Evolutionary conservation across 148 eudicot genomes (phyloP), one percentile per base, ranked within the genome.

Genomic region (Nepenthes gracilis): DNA sequence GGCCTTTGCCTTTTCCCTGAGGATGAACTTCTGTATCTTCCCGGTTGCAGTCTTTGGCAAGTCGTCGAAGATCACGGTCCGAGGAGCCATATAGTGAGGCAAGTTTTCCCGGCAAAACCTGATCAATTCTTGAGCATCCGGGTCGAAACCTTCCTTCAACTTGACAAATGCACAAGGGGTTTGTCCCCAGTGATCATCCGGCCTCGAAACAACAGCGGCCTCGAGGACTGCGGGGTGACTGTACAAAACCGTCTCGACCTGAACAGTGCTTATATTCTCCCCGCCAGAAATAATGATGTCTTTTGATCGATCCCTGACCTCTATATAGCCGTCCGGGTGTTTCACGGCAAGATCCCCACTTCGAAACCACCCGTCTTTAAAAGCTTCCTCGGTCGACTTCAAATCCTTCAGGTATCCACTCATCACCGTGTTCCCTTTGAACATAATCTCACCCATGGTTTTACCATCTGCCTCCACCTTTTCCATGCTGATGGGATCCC

Each of bases 391-490:
- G 23, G 82, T 81, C 8, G 86, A 84, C 47, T 74, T 75, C 12
- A 12, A 1, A 66, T 85, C 79, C 47, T 80, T 82, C 4, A 75
- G 60, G 55, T 85, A 85, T 36, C 90, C 90, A 64, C 78, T 85
- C 87, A 85, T 81, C 6, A 85, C 90, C 0, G 81, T 77, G n/a
- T 85, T 85, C n/a, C 90, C 90, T 70, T 70, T 71, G 49, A 85
- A 82, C 85, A 85, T 80, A 9, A 85, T 67, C 72, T 85, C 90
- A 13, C 87, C 90, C 33, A 65, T 61, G 3, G 87, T 73, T 63
- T 77, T 69, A 11, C 74, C 89, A 73, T 84, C 80, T 10, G 64
- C 54, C 2, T 76, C 69, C 2, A 84, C 76, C 52, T 79, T 78
- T 58, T 78, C 64, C 89, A 84, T 81, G 9, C 83, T 78, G 12